Percentiles rank a stretch among this genome's conserved stretches.
Evolutionary conservation across 73 alveolate species (phyloP).

Genomic region (Uronychia binucleata): DNA sequence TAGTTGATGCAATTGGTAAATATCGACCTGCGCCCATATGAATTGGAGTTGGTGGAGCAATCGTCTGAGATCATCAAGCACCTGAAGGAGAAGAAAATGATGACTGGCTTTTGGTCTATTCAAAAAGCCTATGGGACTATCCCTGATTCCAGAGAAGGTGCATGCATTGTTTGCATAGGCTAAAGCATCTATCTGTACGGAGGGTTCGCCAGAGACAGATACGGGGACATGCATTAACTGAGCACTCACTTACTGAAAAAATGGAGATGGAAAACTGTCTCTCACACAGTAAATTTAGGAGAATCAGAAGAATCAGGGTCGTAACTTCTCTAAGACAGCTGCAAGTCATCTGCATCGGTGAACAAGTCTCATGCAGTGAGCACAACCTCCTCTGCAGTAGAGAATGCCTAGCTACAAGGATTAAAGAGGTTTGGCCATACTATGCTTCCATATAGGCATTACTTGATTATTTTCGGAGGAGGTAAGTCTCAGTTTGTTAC

Average conservation of each 20-base stretch:
- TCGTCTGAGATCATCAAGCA: neutral
- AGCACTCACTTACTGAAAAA: neutral
- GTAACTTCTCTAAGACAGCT: neutral
- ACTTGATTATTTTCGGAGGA: neutral
- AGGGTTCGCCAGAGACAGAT: slow-evolving; percentile 53
- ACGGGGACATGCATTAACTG: slow-evolving; percentile 14
- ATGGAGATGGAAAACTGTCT: neutral
- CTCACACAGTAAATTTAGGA: neutral
- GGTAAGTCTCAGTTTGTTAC: neutral
- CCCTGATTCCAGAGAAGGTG: slow-evolving; percentile 62
- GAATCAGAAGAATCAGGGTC: neutral
- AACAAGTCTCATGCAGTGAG: neutral
- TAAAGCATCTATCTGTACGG: slow-evolving; percentile 46
- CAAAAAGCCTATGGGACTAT: slow-evolving; percentile 5
- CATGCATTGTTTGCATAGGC: slow-evolving; percentile 6
- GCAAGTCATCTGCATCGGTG: neutral
- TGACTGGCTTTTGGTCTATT: slow-evolving; percentile 39
- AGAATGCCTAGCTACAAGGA: neutral
- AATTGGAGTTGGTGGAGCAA: neutral
- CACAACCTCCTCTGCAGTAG: neutral
- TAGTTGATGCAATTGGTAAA: neutral
- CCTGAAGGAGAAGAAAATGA: neutral
- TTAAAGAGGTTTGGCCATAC: neutral
- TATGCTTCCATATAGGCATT: neutral
- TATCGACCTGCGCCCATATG: neutral